Base-by-base conservation (phyloP, 2,329 filamentous ascomycete species). In the Arachnopeziza araneosa region DNA sequence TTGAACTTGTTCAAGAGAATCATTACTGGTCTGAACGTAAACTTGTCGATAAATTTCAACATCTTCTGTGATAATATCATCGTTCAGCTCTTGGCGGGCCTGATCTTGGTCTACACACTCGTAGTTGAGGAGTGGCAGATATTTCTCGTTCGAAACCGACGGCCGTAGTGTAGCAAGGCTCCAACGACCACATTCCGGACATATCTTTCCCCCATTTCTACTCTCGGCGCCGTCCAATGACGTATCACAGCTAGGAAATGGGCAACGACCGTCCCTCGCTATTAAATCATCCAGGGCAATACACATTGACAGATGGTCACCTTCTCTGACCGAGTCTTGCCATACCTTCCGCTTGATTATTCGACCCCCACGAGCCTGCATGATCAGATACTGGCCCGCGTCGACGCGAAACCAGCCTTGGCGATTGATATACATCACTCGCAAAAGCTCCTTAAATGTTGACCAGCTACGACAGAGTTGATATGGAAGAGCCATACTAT, bases 1-100 rank as follows among this genome's bases (percentile, higher is more conserved):
- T 19, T 84, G 82, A 77, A 63, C 52, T 60, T 69, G 67, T 30
- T 59, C 61, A 48, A 32, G 30, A 32, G 30, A 32, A 32, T 32
- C 30, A 14, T 14, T 14, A 14, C 7, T 32, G 30, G 30, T 32
- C 14, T 32, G 30, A 32, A 32, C 30, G 30, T 32, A 32, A 32
- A 32, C 14, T 32, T 32, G 30, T 32, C 30, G 30, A 32, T 32
- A 32, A 24, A 54, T n/a, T 19, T 54, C 52, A 8, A 54, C 24
- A 22, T 54, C 24, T 32, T 54, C 52, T 32, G 24, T 32, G 32
- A 21, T 32, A 1, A 30, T 17, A 21, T 21, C 12, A 30, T 54
- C 10, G 26, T 36, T 32, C 7, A 32, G 30, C 7, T 32, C 30
- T 32, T 32, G 30, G 14, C 14, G 30, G 14, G 30, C 30, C 30